These are phyloP conservation scores for Boletus hoseneyae DNA, from an alignment of 1,284 basidiomycete genomes.

Conservation along the genomic window DNA sequence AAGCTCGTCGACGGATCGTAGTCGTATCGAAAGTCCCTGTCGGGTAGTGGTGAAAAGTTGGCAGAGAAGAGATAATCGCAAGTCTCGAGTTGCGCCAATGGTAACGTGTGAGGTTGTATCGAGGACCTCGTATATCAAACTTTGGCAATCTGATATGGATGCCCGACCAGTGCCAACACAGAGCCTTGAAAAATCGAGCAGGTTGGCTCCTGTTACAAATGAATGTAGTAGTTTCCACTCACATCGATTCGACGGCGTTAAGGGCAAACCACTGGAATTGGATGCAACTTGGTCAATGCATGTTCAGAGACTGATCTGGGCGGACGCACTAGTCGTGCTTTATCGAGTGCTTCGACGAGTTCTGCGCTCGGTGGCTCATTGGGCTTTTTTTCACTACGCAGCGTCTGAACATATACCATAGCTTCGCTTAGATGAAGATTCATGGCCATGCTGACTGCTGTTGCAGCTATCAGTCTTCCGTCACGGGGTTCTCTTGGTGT, in stretches of 20 bases:
- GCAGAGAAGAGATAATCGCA: conserved; percentile 35
- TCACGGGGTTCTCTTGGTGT: conserved; percentile 34
- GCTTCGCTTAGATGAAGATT: conserved; percentile 39
- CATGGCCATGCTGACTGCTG: conserved; percentile 47
- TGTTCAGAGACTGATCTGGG: conserved; percentile 7
- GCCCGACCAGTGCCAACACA: conserved; percentile 40
- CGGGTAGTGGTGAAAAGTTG: conserved; percentile 34
- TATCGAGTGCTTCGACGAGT: conserved; percentile 32
- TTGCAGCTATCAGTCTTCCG: conserved; percentile 38
- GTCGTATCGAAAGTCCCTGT: conserved; percentile 31
- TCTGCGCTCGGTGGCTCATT: conserved; percentile 23
- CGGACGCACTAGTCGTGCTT: conserved; percentile 37
- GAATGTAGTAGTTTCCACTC: conserved; percentile 13
- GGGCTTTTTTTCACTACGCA: conserved; percentile 30
- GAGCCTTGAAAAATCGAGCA: conserved; percentile 29
- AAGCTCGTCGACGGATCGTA: conserved; percentile 29
- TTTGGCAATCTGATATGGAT: conserved; percentile 35
- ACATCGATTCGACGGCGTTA: conserved; percentile 41
- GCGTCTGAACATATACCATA: conserved; percentile 28
- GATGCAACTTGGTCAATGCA: conserved; percentile 11
- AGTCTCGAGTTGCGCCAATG: conserved; percentile 29
- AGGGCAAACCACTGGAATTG: conserved; percentile 38
- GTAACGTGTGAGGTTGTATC: conserved; percentile 28
- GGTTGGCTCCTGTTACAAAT: conserved; percentile 1
- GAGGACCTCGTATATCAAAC: conserved; percentile 29